Percentiles rank a stretch among this genome's conserved stretches.
These are phyloP conservation scores for Edaphochlamys debaryana DNA, from an alignment of 139 green algal genomes.

Conservation along the genomic window DNA sequence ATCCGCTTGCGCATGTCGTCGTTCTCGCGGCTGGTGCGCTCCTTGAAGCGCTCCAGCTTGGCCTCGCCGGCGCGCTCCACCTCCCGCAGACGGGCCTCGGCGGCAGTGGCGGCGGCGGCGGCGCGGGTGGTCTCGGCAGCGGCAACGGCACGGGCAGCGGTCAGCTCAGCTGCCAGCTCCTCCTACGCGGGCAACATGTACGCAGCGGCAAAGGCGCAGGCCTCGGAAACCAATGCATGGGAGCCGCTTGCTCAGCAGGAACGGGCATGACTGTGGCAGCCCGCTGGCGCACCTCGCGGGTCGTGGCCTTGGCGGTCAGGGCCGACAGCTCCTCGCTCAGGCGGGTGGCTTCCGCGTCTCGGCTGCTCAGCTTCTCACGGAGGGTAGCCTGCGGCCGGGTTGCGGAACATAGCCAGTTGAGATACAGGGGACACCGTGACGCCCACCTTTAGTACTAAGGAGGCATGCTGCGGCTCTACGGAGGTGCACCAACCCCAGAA, in stretches of 20 bases:
- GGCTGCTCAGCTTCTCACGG: conserved; percentile 1
- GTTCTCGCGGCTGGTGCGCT: conserved; percentile 21
- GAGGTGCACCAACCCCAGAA: too few species aligned
- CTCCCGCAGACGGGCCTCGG: background rate
- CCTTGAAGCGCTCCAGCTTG: conserved; percentile 13
- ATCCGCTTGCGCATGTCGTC: conserved; percentile 31
- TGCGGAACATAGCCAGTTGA: too few species aligned
- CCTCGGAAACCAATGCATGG: too few species aligned
- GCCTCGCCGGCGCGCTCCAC: conserved; percentile 9
- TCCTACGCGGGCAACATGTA: background rate
- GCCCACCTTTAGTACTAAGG: too few species aligned
- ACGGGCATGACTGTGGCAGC: too few species aligned
- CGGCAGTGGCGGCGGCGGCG: background rate
- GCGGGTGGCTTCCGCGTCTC: background rate
- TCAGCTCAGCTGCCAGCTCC: background rate
- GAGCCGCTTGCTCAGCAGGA: too few species aligned
- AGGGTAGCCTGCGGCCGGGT: background rate
- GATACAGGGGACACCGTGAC: too few species aligned
- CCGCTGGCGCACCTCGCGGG: conserved; percentile 13
- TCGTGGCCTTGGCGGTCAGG: background rate
- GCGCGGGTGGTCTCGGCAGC: background rate
- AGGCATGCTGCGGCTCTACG: too few species aligned
- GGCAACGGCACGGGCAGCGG: background rate
- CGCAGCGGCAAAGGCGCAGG: too few species aligned
- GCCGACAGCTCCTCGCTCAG: conserved; percentile 7